These are phyloP conservation scores for Schizochytrium sp. DNA, from an alignment of 108 stramenopile species.

Conservation along the genomic window DNA sequence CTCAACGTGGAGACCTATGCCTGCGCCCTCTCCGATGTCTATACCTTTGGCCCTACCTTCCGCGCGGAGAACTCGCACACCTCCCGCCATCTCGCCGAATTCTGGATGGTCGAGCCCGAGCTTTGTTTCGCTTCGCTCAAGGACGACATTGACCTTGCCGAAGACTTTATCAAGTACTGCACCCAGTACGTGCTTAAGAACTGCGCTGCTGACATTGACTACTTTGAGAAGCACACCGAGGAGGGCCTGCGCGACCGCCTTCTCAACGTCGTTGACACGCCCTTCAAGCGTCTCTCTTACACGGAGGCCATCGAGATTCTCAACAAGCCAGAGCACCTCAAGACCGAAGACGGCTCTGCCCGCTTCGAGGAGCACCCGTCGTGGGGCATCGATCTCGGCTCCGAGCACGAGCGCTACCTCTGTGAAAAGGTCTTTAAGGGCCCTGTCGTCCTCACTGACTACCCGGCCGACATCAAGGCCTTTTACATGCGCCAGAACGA, in stretches of 20 bases:
- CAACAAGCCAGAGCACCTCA: constrained; percentile 41
- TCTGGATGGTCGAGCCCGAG: constrained; percentile 91
- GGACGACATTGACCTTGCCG: constrained; percentile 74
- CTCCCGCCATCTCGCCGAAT: constrained; percentile 84
- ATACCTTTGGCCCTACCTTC: constrained; percentile 89
- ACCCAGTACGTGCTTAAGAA: constrained; percentile 70
- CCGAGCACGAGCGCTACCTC: constrained; percentile 84
- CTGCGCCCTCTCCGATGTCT: constrained; percentile 77
- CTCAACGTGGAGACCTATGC: constrained; percentile 83
- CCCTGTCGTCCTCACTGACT: constrained; percentile 78
- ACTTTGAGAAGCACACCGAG: constrained; percentile 67
- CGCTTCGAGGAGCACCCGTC: constrained; percentile 47
- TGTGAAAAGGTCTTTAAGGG: constrained; percentile 69
- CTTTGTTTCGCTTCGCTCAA: constrained; percentile 66
- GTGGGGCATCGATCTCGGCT: constrained; percentile 75
- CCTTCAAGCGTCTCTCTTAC: constrained; percentile 69
- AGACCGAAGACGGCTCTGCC: constrained; percentile 31
- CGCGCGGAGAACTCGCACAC: constrained; percentile 89
- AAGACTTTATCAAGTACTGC: constrained; percentile 85
- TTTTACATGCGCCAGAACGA: constrained; percentile 88
- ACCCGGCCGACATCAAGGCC: constrained; percentile 85
- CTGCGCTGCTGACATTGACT: constrained; percentile 74
- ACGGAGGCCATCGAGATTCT: constrained; percentile 68
- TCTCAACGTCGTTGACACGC: constrained; percentile 55
- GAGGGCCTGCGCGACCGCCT: constrained; percentile 54